Evolutionary conservation across 2,329 filamentous ascomycete genomes (phyloP).

Genomic region (Pestalotiopsis sp.): DNA sequence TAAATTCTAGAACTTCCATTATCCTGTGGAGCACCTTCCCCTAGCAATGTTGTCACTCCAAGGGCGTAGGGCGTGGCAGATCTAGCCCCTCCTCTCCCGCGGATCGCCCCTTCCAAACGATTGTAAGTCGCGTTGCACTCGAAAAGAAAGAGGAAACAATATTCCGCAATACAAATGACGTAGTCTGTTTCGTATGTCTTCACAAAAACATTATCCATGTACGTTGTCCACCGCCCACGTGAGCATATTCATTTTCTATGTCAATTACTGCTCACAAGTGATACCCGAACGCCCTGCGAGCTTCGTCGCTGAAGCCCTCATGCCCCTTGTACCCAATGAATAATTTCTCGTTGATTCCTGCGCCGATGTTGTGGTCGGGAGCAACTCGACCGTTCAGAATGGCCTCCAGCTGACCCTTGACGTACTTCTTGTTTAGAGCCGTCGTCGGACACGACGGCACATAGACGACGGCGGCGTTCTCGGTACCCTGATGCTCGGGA

Average conservation of each 20-base stretch:
- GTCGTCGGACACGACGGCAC: conserved; percentile 39
- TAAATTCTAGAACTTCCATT: too few species aligned
- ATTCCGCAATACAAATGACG: too few species aligned
- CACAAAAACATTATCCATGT: too few species aligned
- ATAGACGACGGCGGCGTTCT: conserved; percentile 36
- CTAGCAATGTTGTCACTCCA: too few species aligned
- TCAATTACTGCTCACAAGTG: background rate
- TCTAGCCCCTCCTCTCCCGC: too few species aligned
- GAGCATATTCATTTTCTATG: too few species aligned
- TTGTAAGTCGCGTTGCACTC: too few species aligned
- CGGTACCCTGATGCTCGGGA: conserved; percentile 34
- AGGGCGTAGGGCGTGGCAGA: too few species aligned
- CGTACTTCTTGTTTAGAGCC: conserved; percentile 14
- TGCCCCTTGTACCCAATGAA: conserved; percentile 3
- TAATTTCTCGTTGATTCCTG: conserved; percentile 10
- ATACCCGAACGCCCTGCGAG: background rate
- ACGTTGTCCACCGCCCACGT: too few species aligned
- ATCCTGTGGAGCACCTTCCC: too few species aligned
- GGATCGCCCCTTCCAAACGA: too few species aligned
- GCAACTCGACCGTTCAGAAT: background rate
- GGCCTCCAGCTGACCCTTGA: background rate
- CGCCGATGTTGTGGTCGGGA: background rate
- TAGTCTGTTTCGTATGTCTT: background rate
- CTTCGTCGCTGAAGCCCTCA: background rate
- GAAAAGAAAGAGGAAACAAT: too few species aligned